Base-by-base conservation (phyloP, 352 stramenopile species). In the Blastocystis sp. region DNA sequence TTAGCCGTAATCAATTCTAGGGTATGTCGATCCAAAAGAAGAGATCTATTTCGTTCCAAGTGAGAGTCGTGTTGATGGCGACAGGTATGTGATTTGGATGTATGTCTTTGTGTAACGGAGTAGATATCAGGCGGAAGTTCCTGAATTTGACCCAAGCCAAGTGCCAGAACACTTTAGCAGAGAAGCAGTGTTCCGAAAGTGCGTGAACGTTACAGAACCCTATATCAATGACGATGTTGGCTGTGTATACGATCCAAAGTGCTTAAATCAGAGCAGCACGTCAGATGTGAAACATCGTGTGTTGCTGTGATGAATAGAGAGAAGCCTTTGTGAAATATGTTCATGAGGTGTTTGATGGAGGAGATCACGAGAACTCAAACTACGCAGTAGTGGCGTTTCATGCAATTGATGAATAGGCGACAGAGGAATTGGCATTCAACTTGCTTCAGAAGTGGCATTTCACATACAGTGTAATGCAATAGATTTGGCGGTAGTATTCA, bases 111-210 rank as follows among this genome's bases (percentile, higher is more conserved):
- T 14, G 48, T 57, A 57, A 79, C 0, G 43, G 6, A 14, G 6
- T 48, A 79, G 69, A 64, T 79, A 79, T 38, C 69, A 79, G 43
- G 69, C 69, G 3, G 45, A 40, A 21, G 69, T 79, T 48, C 69
- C 69, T 0, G 48, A 28, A 1, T 79, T 65, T 79, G 43, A 79
- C 14, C 21, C 43, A 34, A 43, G 21, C 6, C 19, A 38, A 19
- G 42, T 59, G 28, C 43, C 21, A 59, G 42, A 77, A 59, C 68
- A 59, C 28, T 77, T 34, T 77, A 38, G 9, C 7, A 1, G 28
- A 59, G 42, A 59, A 17, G 68, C 21, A 59, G 45, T 77, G 2
- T 24, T 43, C 38, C 21, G 40, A 61, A 10, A 38, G 52, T 77
- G 68, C 40, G 34, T 40, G 21, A 70, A 45, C 28, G 11, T 42